A percentile compares a stretch with the other conserved stretches of the same genome.
These are phyloP conservation scores for Penicillium brasilianum DNA, from an alignment of 2,329 filamentous ascomycete species.

Conservation along the genomic window DNA sequence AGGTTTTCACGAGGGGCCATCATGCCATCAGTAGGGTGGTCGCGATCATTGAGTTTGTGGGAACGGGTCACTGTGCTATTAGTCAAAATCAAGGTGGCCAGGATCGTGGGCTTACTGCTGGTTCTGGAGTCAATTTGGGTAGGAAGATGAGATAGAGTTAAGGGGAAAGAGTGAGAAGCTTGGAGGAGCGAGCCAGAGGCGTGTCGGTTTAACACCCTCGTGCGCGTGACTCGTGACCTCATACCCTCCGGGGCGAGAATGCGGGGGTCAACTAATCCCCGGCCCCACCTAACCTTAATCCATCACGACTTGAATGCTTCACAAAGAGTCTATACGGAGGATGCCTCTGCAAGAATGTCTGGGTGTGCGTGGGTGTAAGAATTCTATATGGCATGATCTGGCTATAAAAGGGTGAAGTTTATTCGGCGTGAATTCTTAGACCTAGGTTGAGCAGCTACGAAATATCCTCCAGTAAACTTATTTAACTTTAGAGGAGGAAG, in stretches of 20 bases:
- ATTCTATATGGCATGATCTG: no score
- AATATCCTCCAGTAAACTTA: no score
- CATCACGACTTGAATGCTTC: not conserved
- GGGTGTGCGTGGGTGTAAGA: no score
- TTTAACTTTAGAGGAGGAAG: no score
- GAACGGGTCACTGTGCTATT: conserved; percentile 83
- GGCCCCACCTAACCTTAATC: conserved; percentile 7
- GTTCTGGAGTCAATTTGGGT: not conserved
- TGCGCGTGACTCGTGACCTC: conserved; percentile 31
- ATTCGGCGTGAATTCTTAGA: no score
- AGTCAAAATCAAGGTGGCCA: conserved; percentile 1
- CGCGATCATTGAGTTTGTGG: conserved; percentile 92
- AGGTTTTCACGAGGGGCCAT: conserved; percentile 72
- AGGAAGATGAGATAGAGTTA: not conserved
- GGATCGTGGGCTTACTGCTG: conserved; percentile 3
- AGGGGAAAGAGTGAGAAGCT: not conserved
- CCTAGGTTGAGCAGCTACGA: no score
- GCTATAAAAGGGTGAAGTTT: no score
- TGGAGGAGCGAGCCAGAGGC: conserved; percentile 1
- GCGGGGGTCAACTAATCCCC: conserved; percentile 17
- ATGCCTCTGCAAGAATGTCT: not conserved
- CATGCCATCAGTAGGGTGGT: conserved; percentile 80
- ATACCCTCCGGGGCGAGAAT: conserved; percentile 22
- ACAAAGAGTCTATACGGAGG: not conserved
- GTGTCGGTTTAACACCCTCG: conserved; percentile 1